Conservation (phyloP, 106 monocot genomes). For the Dendrobium chrysotoxum region DNA sequence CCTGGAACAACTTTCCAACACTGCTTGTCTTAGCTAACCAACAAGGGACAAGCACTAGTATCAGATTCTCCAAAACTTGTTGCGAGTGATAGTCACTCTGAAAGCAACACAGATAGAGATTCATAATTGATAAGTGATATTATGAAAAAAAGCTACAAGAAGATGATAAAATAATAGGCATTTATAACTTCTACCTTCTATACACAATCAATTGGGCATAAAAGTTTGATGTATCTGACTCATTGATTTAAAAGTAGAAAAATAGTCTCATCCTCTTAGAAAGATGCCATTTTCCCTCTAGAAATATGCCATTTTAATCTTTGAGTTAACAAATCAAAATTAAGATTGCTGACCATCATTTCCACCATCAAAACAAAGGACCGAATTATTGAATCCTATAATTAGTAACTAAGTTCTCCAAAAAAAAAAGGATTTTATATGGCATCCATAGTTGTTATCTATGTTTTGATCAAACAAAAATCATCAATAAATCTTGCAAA, state of each 20-base stretch:
- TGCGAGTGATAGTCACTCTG: conserved; percentile 81
- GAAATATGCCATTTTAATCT: too few relatives aligned
- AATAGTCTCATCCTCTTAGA: too few relatives aligned
- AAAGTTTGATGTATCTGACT: not conserved
- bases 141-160: not conserved
- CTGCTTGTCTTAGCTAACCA: conserved; percentile 60
- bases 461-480: too few relatives aligned
- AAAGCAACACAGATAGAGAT: not conserved
- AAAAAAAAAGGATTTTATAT: too few relatives aligned
- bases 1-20: conserved; percentile 63
- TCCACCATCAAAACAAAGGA: not conserved
- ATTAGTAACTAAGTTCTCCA: too few relatives aligned
- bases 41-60: conserved; percentile 74
- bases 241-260: not conserved
- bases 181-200: not conserved
- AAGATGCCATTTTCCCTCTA: too few relatives aligned
- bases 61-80: conserved; percentile 68
- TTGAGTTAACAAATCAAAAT: not conserved
- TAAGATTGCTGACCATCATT: not conserved
- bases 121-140: not conserved
- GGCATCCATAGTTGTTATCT: too few relatives aligned
- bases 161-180: not conserved
- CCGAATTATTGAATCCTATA: too few relatives aligned
- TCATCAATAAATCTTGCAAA: too few relatives aligned
- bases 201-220: not conserved